Base-by-base conservation (phyloP, 2,329 filamentous ascomycete species). In the Cryphonectria nitschkei region DNA sequence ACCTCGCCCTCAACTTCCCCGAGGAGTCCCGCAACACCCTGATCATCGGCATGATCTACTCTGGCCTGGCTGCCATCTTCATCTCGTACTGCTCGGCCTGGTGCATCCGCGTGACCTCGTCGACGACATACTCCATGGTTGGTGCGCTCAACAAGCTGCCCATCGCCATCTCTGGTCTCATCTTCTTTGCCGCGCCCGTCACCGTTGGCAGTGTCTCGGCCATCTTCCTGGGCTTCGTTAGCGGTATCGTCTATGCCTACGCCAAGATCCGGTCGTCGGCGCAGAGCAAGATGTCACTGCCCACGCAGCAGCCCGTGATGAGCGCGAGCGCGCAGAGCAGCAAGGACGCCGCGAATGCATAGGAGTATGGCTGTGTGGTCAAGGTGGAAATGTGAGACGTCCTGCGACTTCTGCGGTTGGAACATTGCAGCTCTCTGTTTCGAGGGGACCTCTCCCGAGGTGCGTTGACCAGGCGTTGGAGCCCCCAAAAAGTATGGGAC, bases 81-180 rank as follows among this genome's bases (percentile, higher is more conserved):
- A 99, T 99, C 82, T 98, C 95, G n/a, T 99, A 99, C 87, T 97
- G 94, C 79, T 98, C 95, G 22, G 96, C 96, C 52, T 99, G 96
- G 96, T 98, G 96, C 80, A 97, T 99, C 74, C 95, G 96, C 75
- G 93, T 97, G 74, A 98, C 96, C 9, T 97, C 95, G 0, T 98
- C 95, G 26, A 99, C 96, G 11, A 99, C 96, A 2, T 99, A 98
- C 86, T 97, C 93, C 41, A 98, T 99, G 95, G 96, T 98, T 70
- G 96, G 96, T 73, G 94, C 95, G 26, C 87, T 99, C 78, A 99
- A 99, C 88, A 99, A 99, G 87, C 90, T 99, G 43, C 96, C 96
- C 58, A 95, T 99, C 76, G 96, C 96, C 69, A 81, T 99, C 75
- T 95, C 92, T 74, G 96, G 96, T 39, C 88, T 99, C 56, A 83